Evolutionary conservation across 2,329 filamentous ascomycete species (phyloP), one percentile per base, ranked within the genome.

Genomic region (Fusarium heterosporum): DNA sequence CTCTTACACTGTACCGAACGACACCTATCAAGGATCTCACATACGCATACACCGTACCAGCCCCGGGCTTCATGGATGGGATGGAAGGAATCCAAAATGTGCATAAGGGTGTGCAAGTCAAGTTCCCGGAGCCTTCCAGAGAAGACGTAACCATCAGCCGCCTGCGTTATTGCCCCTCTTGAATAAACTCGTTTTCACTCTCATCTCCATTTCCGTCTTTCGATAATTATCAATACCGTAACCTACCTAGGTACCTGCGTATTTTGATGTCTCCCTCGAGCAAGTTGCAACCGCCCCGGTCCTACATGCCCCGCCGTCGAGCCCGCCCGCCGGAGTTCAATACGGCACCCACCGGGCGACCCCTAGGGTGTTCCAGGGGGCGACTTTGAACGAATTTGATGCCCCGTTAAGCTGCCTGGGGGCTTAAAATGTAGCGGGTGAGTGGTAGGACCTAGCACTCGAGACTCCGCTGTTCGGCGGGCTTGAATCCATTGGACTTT

Each of bases 401-500:
- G 47, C 64, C 45, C 64, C 59, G 50, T 61, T 41, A 50, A 63
- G 41, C 38, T 30, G 22, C 34, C 64, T 51, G 46, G 58, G 64
- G 58, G 63, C 59, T 67, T 58, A 52, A 53, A 40, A 34, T 42
- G 53, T 29, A 68, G 58, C 49, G 47, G 64, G 25, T 68, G 64
- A 68, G 50, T 67, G 64, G 64, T 64, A 67, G 64, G 59, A 68
- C 68, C 64, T 41, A 67, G 64, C 64, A 68, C 46, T 32, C 39
- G 60, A 26, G 42, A 39, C 64, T 66, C 64, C 64, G 64, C 64
- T 55, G 39, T 55, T 57, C 64, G 60, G 64, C 39, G 64, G 64
- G 46, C 54, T 68, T 60, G 52, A 34, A 45, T 51, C 28, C 34
- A 54, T 46, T 40, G 50, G 60, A 64, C 58, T 50, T 63, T 67